phyloP scores from a whole-genome alignment of 257 asterid species.

The Echium plantagineum region DNA sequence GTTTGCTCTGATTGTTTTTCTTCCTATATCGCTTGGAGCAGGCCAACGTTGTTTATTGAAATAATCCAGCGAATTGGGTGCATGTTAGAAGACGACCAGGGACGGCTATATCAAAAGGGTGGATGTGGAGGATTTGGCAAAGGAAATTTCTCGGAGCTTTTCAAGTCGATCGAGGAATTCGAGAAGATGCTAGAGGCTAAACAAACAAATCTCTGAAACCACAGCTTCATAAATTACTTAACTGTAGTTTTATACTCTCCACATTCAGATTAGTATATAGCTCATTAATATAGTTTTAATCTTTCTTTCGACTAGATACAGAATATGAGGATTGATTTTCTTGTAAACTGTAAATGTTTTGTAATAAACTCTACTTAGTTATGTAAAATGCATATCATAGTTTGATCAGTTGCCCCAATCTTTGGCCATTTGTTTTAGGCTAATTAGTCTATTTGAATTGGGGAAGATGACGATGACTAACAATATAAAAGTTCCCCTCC shows the following conservation, averaged over 20 bases:
- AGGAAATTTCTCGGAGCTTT: slow-evolving; percentile 91
- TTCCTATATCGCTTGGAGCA: slow-evolving; percentile 15
- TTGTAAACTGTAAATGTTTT: too few relatives aligned
- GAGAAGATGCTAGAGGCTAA: slow-evolving; percentile 85
- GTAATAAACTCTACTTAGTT: too few relatives aligned
- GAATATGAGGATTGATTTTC: background rate
- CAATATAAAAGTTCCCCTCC: too few relatives aligned
- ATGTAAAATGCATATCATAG: too few relatives aligned
- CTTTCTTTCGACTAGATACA: background rate
- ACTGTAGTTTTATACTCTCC: background rate
- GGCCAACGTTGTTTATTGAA: slow-evolving; percentile 84
- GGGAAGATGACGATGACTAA: too few relatives aligned
- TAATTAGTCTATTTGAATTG: too few relatives aligned
- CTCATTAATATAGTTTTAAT: background rate
- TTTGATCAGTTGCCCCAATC: too few relatives aligned
- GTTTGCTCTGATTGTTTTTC: background rate
- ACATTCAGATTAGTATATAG: background rate
- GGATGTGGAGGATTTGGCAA: slow-evolving; percentile 99
- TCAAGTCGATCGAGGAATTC: slow-evolving; percentile 75
- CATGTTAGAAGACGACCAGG: slow-evolving; percentile 70
- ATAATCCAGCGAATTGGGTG: slow-evolving; percentile 91
- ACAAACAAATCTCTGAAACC: slow-evolving; percentile 27
- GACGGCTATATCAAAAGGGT: slow-evolving; percentile 68
- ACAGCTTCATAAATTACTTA: slow-evolving; percentile 15
- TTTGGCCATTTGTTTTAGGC: too few relatives aligned